These are phyloP conservation scores for Aurifilum marmelostoma DNA, from an alignment of 2,329 filamentous ascomycete species.

Conservation along the genomic window DNA sequence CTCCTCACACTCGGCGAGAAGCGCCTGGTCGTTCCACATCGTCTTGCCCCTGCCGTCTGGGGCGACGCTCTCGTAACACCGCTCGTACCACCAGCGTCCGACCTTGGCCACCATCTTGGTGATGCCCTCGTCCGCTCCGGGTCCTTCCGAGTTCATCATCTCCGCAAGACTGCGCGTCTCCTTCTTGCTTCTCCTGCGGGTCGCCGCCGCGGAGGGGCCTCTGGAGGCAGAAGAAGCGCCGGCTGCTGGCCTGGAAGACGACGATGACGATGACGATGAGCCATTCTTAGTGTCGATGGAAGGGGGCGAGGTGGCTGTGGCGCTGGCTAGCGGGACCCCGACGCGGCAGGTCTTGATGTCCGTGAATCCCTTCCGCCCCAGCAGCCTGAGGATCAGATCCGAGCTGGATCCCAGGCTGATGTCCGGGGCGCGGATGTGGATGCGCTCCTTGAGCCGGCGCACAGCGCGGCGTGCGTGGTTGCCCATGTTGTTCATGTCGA, in stretches of 20 bases:
- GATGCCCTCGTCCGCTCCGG: slow-evolving; percentile 78
- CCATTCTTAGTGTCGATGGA: neutral
- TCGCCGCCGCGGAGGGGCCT: neutral
- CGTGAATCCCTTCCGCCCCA: slow-evolving; percentile 71
- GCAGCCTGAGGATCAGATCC: slow-evolving; percentile 65
- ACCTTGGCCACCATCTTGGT: slow-evolving; percentile 91
- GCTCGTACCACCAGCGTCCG: slow-evolving; percentile 94
- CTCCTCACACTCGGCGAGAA: slow-evolving; percentile 84
- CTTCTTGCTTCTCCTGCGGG: slow-evolving; percentile 39
- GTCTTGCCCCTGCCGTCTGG: slow-evolving; percentile 55
- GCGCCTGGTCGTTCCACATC: slow-evolving; percentile 76
- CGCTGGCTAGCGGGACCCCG: slow-evolving; percentile 71
- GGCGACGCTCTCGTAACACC: slow-evolving; percentile 80
- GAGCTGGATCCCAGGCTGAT: slow-evolving; percentile 63
- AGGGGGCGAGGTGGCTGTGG: slow-evolving; percentile 43
- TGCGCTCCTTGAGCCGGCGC: slow-evolving; percentile 70
- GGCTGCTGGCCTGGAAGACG: slow-evolving; percentile 33
- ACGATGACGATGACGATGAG: slow-evolving; percentile 42
- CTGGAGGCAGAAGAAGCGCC: neutral
- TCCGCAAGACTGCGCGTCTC: slow-evolving; percentile 66
- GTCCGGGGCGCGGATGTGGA: slow-evolving; percentile 63
- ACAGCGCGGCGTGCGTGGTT: slow-evolving; percentile 69
- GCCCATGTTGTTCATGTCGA: slow-evolving; percentile 84
- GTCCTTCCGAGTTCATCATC: slow-evolving; percentile 72
- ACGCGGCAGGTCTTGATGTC: slow-evolving; percentile 77